Conservation (phyloP, 2,329 filamentous ascomycete genomes). For the Talaromyces sp. region DNA sequence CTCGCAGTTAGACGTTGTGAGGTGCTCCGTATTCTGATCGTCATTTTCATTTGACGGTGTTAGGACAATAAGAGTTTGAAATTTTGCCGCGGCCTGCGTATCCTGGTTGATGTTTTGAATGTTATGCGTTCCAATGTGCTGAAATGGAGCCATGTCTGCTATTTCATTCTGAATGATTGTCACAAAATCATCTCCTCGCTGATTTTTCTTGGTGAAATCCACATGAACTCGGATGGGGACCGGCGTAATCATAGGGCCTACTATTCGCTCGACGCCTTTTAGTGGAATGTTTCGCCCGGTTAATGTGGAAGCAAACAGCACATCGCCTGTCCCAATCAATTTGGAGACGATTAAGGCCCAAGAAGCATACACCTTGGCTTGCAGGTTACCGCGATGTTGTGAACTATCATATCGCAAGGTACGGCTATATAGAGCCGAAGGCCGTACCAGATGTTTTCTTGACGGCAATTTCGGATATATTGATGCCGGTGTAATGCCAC, state of each 20-base stretch:
- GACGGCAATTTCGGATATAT: background rate
- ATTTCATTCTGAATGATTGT: background rate
- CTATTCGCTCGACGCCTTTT: constrained; percentile 34
- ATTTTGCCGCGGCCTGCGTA: constrained; percentile 3
- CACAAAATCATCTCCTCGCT: background rate
- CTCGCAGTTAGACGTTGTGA: background rate
- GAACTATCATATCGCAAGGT: background rate
- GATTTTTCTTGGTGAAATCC: background rate
- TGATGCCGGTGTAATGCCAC: background rate
- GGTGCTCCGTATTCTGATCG: background rate
- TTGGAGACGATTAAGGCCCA: constrained; percentile 23
- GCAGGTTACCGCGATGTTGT: background rate
- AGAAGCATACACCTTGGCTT: constrained; percentile 19
- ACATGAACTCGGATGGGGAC: constrained; percentile 8
- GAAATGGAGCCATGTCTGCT: background rate
- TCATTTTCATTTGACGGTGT: background rate
- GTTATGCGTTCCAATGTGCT: constrained; percentile 40
- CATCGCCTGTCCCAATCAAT: constrained; percentile 20
- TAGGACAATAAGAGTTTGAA: constrained; percentile 8
- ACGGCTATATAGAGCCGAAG: background rate
- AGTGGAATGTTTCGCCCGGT: constrained; percentile 36
- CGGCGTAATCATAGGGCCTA: constrained; percentile 28
- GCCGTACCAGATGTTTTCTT: background rate
- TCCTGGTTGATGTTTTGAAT: constrained; percentile 23
- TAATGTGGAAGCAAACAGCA: constrained; percentile 28